These are phyloP conservation scores for Debaryomyces castellii DNA, from an alignment of 805 yeast genomes.

Conservation along the genomic window DNA sequence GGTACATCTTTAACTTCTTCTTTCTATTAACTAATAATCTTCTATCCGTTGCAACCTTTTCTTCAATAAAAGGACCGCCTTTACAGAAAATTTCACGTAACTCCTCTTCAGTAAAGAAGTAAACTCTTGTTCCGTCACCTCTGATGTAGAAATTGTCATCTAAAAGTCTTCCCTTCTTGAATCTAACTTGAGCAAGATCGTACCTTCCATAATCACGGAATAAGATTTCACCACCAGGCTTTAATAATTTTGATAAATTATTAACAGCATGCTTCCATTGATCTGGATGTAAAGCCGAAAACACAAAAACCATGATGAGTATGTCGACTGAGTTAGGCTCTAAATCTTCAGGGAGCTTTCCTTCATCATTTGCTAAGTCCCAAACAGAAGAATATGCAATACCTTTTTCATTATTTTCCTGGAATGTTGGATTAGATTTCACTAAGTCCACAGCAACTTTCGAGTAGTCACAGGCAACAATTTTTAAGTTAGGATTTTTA, in stretches of 20 bases:
- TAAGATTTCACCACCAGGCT: conserved; percentile 89
- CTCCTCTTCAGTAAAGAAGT: conserved; percentile 95
- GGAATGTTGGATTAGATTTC: conserved; percentile 58
- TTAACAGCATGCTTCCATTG: conserved; percentile 85
- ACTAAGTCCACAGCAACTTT: conserved; percentile 88
- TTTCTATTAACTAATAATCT: conserved; percentile 89
- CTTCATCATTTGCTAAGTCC: conserved; percentile 84
- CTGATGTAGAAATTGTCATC: conserved; percentile 94
- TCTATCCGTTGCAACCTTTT: conserved; percentile 84
- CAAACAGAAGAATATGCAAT: conserved; percentile 84
- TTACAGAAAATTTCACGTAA: conserved; percentile 63
- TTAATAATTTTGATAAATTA: conserved; percentile 69
- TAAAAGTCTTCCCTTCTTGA: conserved; percentile 80
- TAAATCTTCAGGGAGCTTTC: conserved; percentile 78
- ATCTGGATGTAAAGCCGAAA: conserved; percentile 85
- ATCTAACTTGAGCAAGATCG: conserved; percentile 92
- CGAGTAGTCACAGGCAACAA: conserved; percentile 88
- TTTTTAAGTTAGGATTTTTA: conserved; percentile 68
- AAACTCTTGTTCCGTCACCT: conserved; percentile 97
- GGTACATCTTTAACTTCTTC: conserved; percentile 89
- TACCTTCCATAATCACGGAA: conserved; percentile 95
- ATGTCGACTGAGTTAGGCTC: conserved; percentile 82
- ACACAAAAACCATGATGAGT: conserved; percentile 92
- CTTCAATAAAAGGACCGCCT: conserved; percentile 56
- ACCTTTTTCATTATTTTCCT: conserved; percentile 44